Conservation (phyloP, 768 basidiomycete species). For the Cystobasidium tubakii region DNA sequence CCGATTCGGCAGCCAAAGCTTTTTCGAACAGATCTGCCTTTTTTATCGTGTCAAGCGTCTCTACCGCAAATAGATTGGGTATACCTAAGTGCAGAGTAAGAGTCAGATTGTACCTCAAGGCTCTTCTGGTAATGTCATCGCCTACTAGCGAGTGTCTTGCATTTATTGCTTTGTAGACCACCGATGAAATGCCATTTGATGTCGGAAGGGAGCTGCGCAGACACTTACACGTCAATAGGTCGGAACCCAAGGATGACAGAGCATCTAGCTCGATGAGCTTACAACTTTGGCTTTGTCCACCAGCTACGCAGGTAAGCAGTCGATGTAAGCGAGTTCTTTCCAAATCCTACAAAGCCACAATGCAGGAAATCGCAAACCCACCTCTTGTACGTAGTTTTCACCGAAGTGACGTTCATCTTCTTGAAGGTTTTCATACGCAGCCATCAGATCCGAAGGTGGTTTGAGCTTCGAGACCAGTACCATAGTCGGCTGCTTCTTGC, state of each 20-base stretch:
- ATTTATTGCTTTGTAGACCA: constrained; percentile 85
- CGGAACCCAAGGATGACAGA: background rate
- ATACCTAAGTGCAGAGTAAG: constrained; percentile 57
- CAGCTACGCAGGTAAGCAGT: constrained; percentile 12
- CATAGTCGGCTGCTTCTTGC: constrained; percentile 56
- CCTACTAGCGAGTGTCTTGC: constrained; percentile 75
- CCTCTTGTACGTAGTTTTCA: constrained; percentile 95
- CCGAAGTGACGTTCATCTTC: constrained; percentile 83
- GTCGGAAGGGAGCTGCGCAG: constrained; percentile 66
- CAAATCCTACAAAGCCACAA: too few species aligned
- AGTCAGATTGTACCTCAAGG: background rate
- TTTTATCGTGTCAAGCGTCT: constrained; percentile 88
- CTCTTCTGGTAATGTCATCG: constrained; percentile 34
- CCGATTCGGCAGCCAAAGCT: constrained; percentile 55
- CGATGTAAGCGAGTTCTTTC: too few species aligned
- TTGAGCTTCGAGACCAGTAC: constrained; percentile 93
- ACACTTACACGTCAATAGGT: background rate
- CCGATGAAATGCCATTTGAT: constrained; percentile 98
- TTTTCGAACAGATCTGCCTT: constrained; percentile 87
- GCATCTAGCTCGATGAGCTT: background rate
- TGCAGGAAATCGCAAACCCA: constrained; percentile 49
- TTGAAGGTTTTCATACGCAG: constrained; percentile 59
- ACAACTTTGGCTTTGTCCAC: constrained; percentile 38
- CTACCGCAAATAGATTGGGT: constrained; percentile 71
- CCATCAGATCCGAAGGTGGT: constrained; percentile 75